Percentiles rank a stretch among this genome's conserved stretches.
These are phyloP conservation scores for Eremomyces bilateralis DNA, from an alignment of 495 filamentous ascomycete species.

Conservation along the genomic window DNA sequence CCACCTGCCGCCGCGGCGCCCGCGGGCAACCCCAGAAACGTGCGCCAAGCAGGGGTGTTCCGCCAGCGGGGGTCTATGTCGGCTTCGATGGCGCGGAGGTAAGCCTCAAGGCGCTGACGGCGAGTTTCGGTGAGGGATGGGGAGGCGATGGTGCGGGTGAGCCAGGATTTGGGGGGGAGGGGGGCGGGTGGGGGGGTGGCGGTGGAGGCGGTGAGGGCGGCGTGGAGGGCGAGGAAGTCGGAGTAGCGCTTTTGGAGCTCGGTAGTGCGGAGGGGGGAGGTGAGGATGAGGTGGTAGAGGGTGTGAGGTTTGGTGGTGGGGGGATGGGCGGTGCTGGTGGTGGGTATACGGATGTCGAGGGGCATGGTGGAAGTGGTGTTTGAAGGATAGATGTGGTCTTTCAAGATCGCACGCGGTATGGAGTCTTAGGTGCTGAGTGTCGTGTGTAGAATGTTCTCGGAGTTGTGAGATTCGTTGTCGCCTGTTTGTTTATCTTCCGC, in stretches of 20 bases:
- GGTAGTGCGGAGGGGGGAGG: conserved; percentile 70
- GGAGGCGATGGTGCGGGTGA: conserved; percentile 50
- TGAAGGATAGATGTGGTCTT: too few species aligned
- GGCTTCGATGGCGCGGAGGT: conserved; percentile 63
- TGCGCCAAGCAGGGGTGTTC: conserved; percentile 60
- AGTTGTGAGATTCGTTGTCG: too few species aligned
- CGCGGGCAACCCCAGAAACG: conserved; percentile 53
- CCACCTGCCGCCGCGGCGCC: conserved; percentile 17
- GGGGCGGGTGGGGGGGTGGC: conserved; percentile 39
- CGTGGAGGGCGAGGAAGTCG: conserved; percentile 65
- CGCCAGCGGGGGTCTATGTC: conserved; percentile 63
- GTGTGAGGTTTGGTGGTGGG: conserved; percentile 46
- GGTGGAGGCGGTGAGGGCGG: conserved; percentile 38
- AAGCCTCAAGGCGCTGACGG: conserved; percentile 51
- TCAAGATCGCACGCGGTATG: too few species aligned
- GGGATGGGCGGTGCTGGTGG: conserved; percentile 3
- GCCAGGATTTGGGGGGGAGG: conserved; percentile 69
- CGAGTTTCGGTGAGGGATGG: conserved; percentile 62
- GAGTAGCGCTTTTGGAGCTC: conserved; percentile 85
- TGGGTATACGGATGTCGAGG: conserved; percentile 9
- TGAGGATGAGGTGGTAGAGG: conserved; percentile 75
- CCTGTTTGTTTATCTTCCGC: too few species aligned
- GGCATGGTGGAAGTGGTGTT: conserved; percentile 8
- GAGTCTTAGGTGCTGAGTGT: too few species aligned
- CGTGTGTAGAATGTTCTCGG: too few species aligned